Base-by-base conservation (phyloP, 139 green algal species). In the Desmodesmus armatus region DNA sequence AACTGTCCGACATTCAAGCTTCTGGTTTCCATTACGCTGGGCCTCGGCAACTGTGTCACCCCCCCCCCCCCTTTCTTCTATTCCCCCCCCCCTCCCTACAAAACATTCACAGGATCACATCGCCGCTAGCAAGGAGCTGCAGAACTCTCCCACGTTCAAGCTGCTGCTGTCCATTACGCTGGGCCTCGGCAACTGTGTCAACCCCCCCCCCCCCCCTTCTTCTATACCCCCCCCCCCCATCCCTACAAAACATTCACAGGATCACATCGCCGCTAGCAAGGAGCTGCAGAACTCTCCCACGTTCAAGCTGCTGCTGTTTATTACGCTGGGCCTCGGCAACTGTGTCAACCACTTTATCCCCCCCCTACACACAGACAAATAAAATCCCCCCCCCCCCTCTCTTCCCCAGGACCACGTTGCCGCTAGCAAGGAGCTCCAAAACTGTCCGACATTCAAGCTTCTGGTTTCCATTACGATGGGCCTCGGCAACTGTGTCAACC, bases 291-390 rank as follows among this genome's bases (percentile, higher is more conserved):
- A 7, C 37, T 88, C 78, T 51, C 29, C 1, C 17, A 77, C 88
- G 23, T 91, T 92, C 40, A 78, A 79, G 39, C 47, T 51, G 25
- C 78, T 75, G 66, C 88, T 94, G 80, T 70, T 74, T 0, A 71
- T 76, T 7, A 86, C 67, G 7, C 76, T 90, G 29, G 76, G 74
- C 9, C 83, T 87, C 5, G 91, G 91, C 83, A 94, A 94, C 88
- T 94, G 90, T 82, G 49, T 94, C 19, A 94, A 94, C 83, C 82
- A 91, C 67, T n/a, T n/a, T n/a, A n/a, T n/a, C n/a, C n/a, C n/a
- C n/a, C n/a, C n/a, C n/a, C n/a, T n/a, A n/a, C n/a, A n/a, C n/a
- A n/a, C n/a, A n/a, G n/a, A n/a, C n/a, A n/a, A n/a, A n/a, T n/a
- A n/a, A n/a, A n/a, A n/a, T n/a, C n/a, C n/a, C n/a, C n/a, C n/a